A percentile compares a stretch with the other conserved stretches of the same genome.
These are phyloP conservation scores for Saprolegnia diclina DNA, from an alignment of 352 stramenopile genomes.

Conservation along the genomic window DNA sequence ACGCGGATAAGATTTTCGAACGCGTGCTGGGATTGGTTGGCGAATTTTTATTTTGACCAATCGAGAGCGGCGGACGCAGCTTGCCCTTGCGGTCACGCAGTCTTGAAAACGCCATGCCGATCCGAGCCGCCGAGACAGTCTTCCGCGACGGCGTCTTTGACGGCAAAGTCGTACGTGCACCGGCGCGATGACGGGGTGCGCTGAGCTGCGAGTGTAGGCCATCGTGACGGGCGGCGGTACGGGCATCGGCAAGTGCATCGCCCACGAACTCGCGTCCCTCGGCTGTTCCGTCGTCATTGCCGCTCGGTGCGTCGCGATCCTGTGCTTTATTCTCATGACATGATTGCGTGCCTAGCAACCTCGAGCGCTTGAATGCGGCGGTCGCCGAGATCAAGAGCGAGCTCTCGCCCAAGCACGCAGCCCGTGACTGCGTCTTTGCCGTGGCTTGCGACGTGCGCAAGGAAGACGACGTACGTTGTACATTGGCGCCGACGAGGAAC, in stretches of 20 bases:
- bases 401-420: constrained; percentile 35
- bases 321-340: neutral
- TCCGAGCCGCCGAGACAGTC: constrained; percentile 50
- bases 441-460: constrained; percentile 73
- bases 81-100: neutral
- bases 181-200: constrained; percentile 1
- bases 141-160: constrained; percentile 59
- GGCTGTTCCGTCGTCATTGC: constrained; percentile 80
- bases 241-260: constrained; percentile 79
- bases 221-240: constrained; percentile 83
- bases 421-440: constrained; percentile 40
- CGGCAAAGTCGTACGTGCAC: constrained; percentile 64
- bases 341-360: constrained; percentile 39
- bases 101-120: constrained; percentile 24
- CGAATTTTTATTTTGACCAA: neutral
- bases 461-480: constrained; percentile 43
- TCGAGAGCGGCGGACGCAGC: neutral
- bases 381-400: constrained; percentile 51
- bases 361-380: constrained; percentile 50
- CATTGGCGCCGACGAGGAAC: constrained; percentile 29
- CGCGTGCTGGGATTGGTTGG: too few species aligned
- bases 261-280: constrained; percentile 66
- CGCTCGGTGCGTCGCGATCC: constrained; percentile 37
- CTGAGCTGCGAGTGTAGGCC: constrained; percentile 39
- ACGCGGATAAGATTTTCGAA: too few species aligned